phyloP scores from a whole-genome alignment of 371 early-diverging fungal species.

The Lichtheimia ramosa region DNA sequence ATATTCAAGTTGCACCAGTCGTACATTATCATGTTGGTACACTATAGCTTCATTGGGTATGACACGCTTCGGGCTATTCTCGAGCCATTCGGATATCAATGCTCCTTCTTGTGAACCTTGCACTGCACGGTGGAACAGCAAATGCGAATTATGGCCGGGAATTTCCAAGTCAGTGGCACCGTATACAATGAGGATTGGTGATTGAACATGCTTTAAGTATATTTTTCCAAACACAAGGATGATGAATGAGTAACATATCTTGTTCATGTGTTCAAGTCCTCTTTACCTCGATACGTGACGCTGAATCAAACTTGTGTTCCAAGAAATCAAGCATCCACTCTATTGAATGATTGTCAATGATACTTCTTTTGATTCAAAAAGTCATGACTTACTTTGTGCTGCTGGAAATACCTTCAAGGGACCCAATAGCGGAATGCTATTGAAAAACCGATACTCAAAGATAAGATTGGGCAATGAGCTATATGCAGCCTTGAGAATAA shows the following conservation, averaged over 20 bases:
- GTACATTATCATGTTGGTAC: slow-evolving; percentile 17
- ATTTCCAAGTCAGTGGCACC: slow-evolving; percentile 42
- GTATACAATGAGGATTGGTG: slow-evolving; percentile 36
- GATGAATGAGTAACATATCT: not conserved
- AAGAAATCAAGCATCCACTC: slow-evolving; percentile 35
- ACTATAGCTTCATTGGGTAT: slow-evolving; percentile 35
- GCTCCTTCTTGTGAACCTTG: slow-evolving; percentile 11
- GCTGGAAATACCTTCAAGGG: slow-evolving; percentile 31
- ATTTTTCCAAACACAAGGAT: not conserved
- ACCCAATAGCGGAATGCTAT: slow-evolving; percentile 32
- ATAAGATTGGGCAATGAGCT: slow-evolving; percentile 39
- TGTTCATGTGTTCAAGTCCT: not conserved
- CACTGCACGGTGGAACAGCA: slow-evolving; percentile 38
- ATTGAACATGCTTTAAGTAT: slow-evolving; percentile 26
- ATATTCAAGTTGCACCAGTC: slow-evolving; percentile 26
- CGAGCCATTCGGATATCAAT: slow-evolving; percentile 16
- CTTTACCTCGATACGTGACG: slow-evolving; percentile 40
- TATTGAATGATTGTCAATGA: slow-evolving; percentile 3
- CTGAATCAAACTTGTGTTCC: slow-evolving; percentile 38
- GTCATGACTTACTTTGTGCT: slow-evolving; percentile 28
- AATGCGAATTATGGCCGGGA: slow-evolving; percentile 34
- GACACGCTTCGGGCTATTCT: slow-evolving; percentile 8
- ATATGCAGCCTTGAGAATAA: slow-evolving; percentile 47
- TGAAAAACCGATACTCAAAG: slow-evolving; percentile 40
- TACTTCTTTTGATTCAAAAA: not conserved